Conservation (phyloP, 768 basidiomycete genomes). For the Boletus sensibilis region DNA sequence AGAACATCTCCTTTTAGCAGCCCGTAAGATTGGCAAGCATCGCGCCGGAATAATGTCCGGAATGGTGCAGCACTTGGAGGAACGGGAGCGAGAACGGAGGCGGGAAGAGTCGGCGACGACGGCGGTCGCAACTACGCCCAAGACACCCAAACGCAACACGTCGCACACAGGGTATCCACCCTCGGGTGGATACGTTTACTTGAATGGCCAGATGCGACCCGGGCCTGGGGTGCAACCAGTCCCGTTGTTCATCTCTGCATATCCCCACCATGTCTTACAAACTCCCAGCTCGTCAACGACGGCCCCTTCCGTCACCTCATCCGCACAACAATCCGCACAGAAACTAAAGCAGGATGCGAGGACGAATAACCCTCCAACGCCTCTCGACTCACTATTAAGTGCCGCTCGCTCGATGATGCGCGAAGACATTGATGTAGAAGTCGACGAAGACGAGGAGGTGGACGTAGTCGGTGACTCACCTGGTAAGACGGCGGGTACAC, state of each 20-base stretch:
- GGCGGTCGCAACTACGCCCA: slow-evolving; percentile 22
- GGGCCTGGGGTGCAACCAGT: slow-evolving; percentile 31
- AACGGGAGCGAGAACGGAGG: slow-evolving; percentile 30
- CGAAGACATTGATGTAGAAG: slow-evolving; percentile 31
- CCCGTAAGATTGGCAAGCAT: slow-evolving; percentile 64
- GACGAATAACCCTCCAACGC: slow-evolving; percentile 39
- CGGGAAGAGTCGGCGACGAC: slow-evolving; percentile 27
- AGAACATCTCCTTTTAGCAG: slow-evolving; percentile 70
- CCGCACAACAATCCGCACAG: slow-evolving; percentile 16
- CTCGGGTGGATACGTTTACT: slow-evolving; percentile 30
- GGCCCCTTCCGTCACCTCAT: slow-evolving; percentile 25
- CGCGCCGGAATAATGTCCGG: slow-evolving; percentile 59
- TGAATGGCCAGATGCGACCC: slow-evolving; percentile 26
- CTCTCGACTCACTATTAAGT: slow-evolving; percentile 58
- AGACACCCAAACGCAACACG: slow-evolving; percentile 33
- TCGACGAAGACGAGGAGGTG: slow-evolving; percentile 32
- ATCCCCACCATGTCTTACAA: slow-evolving; percentile 28
- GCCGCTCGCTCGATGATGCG: slow-evolving; percentile 60
- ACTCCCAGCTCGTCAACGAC: slow-evolving; percentile 35
- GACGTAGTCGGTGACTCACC: slow-evolving; percentile 24
- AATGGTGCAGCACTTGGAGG: slow-evolving; percentile 38
- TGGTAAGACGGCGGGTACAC: slow-evolving; percentile 20
- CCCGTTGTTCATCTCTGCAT: slow-evolving; percentile 32
- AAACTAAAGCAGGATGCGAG: slow-evolving; percentile 17
- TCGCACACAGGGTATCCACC: slow-evolving; percentile 23